Percentiles rank a stretch among this genome's conserved stretches.
phyloP scores from a whole-genome alignment of 2,329 filamentous ascomycete genomes.

The Coniochaeta prunicola region DNA sequence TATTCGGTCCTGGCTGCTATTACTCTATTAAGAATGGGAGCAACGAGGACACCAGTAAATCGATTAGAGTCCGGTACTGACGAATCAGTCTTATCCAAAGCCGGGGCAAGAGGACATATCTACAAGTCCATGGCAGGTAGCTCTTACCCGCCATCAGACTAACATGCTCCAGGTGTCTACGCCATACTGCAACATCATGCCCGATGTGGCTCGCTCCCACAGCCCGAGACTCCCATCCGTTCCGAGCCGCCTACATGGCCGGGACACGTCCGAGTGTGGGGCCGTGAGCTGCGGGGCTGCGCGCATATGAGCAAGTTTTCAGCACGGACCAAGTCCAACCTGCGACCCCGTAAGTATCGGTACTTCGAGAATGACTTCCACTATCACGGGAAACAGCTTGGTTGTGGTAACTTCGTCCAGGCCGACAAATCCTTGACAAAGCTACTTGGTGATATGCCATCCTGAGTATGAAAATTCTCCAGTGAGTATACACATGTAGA shows the following conservation, averaged over 20 bases:
- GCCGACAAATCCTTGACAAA: too few species aligned
- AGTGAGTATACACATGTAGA: too few species aligned
- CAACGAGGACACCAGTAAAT: too few species aligned
- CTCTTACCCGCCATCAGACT: too few species aligned
- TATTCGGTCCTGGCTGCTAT: background rate
- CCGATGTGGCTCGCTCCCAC: background rate
- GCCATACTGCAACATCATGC: too few species aligned
- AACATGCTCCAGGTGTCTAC: too few species aligned
- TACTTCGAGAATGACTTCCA: conserved; percentile 17
- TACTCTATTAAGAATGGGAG: too few species aligned
- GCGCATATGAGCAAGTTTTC: conserved; percentile 47
- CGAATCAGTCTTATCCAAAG: too few species aligned
- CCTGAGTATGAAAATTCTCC: background rate
- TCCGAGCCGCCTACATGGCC: background rate
- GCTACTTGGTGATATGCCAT: too few species aligned
- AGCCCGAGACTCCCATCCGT: background rate
- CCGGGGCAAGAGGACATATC: too few species aligned
- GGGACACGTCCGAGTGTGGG: background rate
- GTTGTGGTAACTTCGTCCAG: background rate
- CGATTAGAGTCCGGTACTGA: too few species aligned
- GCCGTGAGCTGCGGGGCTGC: conserved; percentile 19
- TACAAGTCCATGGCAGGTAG: too few species aligned
- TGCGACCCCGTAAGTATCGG: conserved; percentile 20
- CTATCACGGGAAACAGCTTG: background rate
- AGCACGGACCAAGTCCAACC: conserved; percentile 12